Evolutionary conservation across 495 filamentous ascomycete genomes (phyloP).

Genomic region (Penicillium simplicissimum): DNA sequence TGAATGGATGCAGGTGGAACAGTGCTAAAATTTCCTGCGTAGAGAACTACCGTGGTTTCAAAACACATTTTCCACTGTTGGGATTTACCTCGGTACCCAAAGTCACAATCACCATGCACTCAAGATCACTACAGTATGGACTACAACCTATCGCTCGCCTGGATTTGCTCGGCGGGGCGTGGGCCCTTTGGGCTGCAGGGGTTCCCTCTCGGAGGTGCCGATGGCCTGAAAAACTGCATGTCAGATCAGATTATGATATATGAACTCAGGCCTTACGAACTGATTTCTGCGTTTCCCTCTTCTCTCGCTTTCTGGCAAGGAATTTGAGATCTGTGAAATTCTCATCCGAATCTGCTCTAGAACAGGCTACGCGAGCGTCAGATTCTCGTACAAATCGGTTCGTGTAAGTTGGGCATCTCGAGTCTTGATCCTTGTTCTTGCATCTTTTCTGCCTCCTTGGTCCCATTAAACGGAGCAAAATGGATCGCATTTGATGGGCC

Average conservation of each 20-base stretch:
- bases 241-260: no score
- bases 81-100: neutral
- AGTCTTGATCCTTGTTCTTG: no score
- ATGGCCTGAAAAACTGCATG: conserved; percentile 20
- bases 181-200: conserved; percentile 15
- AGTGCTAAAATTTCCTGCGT: neutral
- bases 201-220: conserved; percentile 27
- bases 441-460: no score
- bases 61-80: no score
- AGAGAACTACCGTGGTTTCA: neutral
- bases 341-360: no score
- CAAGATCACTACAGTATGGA: neutral
- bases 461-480: no score
- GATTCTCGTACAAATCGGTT: no score
- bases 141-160: neutral
- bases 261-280: conserved; percentile 4
- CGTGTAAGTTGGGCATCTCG: no score
- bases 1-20: neutral
- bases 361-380: no score
- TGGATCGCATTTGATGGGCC: neutral
- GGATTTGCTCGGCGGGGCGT: conserved; percentile 12
- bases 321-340: no score
- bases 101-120: neutral
- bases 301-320: neutral
- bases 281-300: neutral